phyloP scores from a whole-genome alignment of 257 asterid species.

The Haberlea rhodopensis region DNA sequence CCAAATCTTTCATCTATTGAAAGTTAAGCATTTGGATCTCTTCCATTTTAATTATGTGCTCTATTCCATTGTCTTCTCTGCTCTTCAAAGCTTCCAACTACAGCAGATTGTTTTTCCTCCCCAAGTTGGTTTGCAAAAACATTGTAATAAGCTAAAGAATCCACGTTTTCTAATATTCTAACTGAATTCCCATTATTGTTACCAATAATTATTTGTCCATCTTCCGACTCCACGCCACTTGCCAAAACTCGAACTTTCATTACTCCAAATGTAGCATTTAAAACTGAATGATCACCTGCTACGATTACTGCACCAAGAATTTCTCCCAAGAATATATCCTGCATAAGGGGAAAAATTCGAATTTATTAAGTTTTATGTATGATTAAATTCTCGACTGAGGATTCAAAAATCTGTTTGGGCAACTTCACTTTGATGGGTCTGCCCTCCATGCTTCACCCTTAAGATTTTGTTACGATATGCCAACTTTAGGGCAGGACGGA shows the following conservation, averaged over 20 bases:
- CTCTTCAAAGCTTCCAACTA: slow-evolving; percentile 64
- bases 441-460: too few relatives aligned
- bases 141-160: slow-evolving; percentile 45
- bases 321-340: slow-evolving; percentile 79
- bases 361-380: background rate
- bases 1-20: background rate
- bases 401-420: too few relatives aligned
- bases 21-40: slow-evolving; percentile 3
- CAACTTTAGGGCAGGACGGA: too few relatives aligned
- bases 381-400: background rate
- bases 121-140: slow-evolving; percentile 54
- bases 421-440: too few relatives aligned
- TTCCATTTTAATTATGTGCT: slow-evolving; percentile 22
- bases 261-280: slow-evolving; percentile 37
- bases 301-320: slow-evolving; percentile 70
- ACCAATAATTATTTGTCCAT: slow-evolving; percentile 46
- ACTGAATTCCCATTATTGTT: slow-evolving; percentile 46
- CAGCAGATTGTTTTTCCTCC: slow-evolving; percentile 54
- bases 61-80: slow-evolving; percentile 63
- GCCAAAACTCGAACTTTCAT: slow-evolving; percentile 45
- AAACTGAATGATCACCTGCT: slow-evolving; percentile 42
- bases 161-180: slow-evolving; percentile 54
- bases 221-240: slow-evolving; percentile 51
- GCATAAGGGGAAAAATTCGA: background rate
- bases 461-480: too few relatives aligned